These are phyloP conservation scores for Massarina eburnea DNA, from an alignment of 2,329 filamentous ascomycete genomes.

Conservation along the genomic window DNA sequence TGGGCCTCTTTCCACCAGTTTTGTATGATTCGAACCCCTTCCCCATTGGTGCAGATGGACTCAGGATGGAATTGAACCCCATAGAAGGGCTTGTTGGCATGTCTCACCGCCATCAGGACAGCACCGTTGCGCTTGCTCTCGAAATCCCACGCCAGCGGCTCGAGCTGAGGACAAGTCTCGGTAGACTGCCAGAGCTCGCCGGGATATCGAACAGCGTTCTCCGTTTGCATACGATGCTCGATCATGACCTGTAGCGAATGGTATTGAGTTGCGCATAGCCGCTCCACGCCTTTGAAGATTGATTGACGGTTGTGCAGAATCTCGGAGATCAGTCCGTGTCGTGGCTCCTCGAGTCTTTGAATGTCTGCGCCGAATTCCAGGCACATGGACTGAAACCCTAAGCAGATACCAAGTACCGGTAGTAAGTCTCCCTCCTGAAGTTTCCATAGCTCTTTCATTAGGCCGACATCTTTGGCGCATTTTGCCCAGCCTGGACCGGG, in stretches of 20 bases:
- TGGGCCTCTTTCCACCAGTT: slow-evolving; percentile 75
- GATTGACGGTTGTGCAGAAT: slow-evolving; percentile 63
- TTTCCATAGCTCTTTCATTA: slow-evolving; percentile 76
- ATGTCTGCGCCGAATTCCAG: slow-evolving; percentile 68
- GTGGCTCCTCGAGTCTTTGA: slow-evolving; percentile 66
- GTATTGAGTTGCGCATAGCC: slow-evolving; percentile 74
- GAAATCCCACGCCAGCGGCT: slow-evolving; percentile 54
- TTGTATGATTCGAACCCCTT: slow-evolving; percentile 63
- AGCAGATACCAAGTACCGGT: slow-evolving; percentile 84
- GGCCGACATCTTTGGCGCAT: slow-evolving; percentile 73
- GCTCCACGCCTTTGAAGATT: slow-evolving; percentile 64
- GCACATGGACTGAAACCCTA: slow-evolving; percentile 84
- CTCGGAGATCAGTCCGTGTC: slow-evolving; percentile 77
- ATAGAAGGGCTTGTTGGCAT: slow-evolving; percentile 73
- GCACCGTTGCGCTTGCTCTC: slow-evolving; percentile 51
- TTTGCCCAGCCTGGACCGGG: slow-evolving; percentile 85
- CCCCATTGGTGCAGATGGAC: slow-evolving; percentile 76
- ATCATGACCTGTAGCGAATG: slow-evolving; percentile 62
- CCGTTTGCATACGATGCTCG: slow-evolving; percentile 30
- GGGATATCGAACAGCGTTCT: slow-evolving; percentile 40
- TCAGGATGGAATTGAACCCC: slow-evolving; percentile 91
- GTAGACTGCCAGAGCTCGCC: slow-evolving; percentile 44
- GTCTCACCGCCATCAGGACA: slow-evolving; percentile 78
- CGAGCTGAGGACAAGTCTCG: slow-evolving; percentile 37
- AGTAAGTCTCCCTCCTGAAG: slow-evolving; percentile 61